These are phyloP conservation scores for Penicillium hesseltinei DNA, from an alignment of 2,329 filamentous ascomycete genomes.

Conservation along the genomic window DNA sequence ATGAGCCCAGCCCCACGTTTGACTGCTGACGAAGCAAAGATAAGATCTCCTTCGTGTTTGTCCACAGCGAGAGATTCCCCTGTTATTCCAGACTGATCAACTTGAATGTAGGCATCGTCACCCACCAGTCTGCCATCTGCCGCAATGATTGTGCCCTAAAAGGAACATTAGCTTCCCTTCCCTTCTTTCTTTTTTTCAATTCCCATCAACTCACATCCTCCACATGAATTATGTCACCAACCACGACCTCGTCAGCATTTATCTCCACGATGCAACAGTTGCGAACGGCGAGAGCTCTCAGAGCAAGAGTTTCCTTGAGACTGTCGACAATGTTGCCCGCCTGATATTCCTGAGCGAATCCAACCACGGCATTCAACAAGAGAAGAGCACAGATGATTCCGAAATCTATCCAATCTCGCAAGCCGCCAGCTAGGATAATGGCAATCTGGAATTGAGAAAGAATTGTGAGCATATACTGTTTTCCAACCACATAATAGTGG, in stretches of 20 bases:
- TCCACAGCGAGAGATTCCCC: slow-evolving; percentile 89
- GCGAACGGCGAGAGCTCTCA: slow-evolving; percentile 84
- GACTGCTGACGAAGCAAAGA: slow-evolving; percentile 82
- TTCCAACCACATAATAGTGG: neutral
- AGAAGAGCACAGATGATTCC: slow-evolving; percentile 84
- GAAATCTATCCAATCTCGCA: slow-evolving; percentile 89
- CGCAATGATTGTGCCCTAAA: slow-evolving; percentile 77
- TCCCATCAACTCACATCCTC: slow-evolving; percentile 60
- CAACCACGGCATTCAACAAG: slow-evolving; percentile 78
- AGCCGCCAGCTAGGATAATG: slow-evolving; percentile 76
- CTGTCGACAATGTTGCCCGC: slow-evolving; percentile 88
- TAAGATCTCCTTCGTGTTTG: slow-evolving; percentile 77
- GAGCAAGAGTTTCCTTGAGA: slow-evolving; percentile 83
- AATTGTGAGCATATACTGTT: neutral
- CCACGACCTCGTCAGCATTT: slow-evolving; percentile 79
- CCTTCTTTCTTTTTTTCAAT: neutral
- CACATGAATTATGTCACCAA: slow-evolving; percentile 84
- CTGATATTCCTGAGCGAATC: slow-evolving; percentile 87
- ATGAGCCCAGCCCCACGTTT: slow-evolving; percentile 87
- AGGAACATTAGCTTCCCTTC: slow-evolving; percentile 2
- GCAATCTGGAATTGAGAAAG: slow-evolving; percentile 54
- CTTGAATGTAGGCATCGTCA: slow-evolving; percentile 79
- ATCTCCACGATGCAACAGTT: slow-evolving; percentile 75
- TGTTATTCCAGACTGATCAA: slow-evolving; percentile 89
- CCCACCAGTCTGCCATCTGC: slow-evolving; percentile 85